Evolutionary conservation across 257 asterid species (phyloP).

Genomic region (Buddleja alternifolia): DNA sequence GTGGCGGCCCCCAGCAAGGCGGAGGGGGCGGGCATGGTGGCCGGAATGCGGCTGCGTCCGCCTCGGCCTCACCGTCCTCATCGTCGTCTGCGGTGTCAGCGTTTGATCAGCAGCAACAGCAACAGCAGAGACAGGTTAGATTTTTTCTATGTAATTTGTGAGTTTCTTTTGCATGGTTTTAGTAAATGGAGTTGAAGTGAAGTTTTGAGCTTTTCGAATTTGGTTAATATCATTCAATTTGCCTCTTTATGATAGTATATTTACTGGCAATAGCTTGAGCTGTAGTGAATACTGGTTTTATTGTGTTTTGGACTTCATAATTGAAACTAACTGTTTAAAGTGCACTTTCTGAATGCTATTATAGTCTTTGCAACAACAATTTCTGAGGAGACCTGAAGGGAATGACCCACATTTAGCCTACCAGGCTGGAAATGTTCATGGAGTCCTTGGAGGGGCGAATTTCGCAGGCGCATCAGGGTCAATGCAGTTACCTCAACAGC

Average conservation of each 20-base stretch:
- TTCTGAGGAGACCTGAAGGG: slow-evolving; percentile 86
- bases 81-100: slow-evolving; percentile 87
- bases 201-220: slow-evolving; percentile 8
- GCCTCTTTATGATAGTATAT: not conserved
- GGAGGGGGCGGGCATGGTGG: slow-evolving; percentile 92
- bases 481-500: slow-evolving; percentile 80
- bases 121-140: slow-evolving; percentile 71
- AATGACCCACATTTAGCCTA: slow-evolving; percentile 72
- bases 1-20: slow-evolving; percentile 89
- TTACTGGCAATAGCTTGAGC: slow-evolving; percentile 8
- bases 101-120: slow-evolving; percentile 80
- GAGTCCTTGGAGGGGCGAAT: slow-evolving; percentile 63
- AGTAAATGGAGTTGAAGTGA: not conserved
- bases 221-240: not conserved
- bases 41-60: slow-evolving; percentile 72
- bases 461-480: slow-evolving; percentile 68
- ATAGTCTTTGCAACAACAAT: slow-evolving; percentile 79
- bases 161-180: not conserved
- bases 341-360: slow-evolving; percentile 31
- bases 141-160: slow-evolving; percentile 19
- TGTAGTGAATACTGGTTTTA: slow-evolving; percentile 6
- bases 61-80: slow-evolving; percentile 87
- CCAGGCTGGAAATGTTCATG: slow-evolving; percentile 76
- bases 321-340: slow-evolving; percentile 12
- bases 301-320: slow-evolving; percentile 20